Base-by-base conservation (phyloP, 1,139 yeast genomes). In the Pneumocystis oryctolagi region DNA sequence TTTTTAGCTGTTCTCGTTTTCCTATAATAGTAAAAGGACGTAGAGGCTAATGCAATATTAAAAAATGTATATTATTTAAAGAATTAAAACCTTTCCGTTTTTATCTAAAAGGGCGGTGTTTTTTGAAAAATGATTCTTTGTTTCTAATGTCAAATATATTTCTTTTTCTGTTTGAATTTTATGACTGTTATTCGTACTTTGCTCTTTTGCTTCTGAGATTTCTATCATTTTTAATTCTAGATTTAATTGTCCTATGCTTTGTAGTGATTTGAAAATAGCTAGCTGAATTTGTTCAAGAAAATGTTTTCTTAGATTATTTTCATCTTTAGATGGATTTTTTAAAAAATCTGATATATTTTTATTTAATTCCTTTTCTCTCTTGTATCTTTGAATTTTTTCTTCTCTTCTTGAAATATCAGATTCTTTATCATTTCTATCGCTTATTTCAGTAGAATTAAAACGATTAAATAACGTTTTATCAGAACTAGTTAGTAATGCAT, bases 21-120 rank as follows among this genome's bases (percentile, higher is more conserved):
- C 64, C 66, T 5, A 89, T 82, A 37, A 92, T 80, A 0, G 94
- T 87, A 73, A 92, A 92, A 6, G 97, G 97, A 67, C 87, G 81
- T 56, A 88, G 74, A 1, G 67, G 66, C 61, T 65, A 61, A 4
- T 63, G 64, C 14, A 63, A 30, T 12, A 62, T 62, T 4, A 87
- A 67, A 42, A 85, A 73, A 1, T 72, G 71, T n/a, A 14, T 4
- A 35, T 40, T 61, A 1, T 73, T 75, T 35, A 74, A 73, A 74
- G 72, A 31, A 78, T 25, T 35, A 59, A 39, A 28, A 63, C 62
- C 20, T 63, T 59, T 40, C 64, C 61, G 20, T 35, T 32, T 25
- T 31, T 58, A n/a, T 59, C 65, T 47, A 60, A 60, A 31, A 60
- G 31, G 5, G 63, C 6, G 5, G 28, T 12, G 4, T 35, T 8